Evolutionary conservation across 1,139 yeast genomes (phyloP).

Genomic region (Blastobotrys arbuscula): DNA sequence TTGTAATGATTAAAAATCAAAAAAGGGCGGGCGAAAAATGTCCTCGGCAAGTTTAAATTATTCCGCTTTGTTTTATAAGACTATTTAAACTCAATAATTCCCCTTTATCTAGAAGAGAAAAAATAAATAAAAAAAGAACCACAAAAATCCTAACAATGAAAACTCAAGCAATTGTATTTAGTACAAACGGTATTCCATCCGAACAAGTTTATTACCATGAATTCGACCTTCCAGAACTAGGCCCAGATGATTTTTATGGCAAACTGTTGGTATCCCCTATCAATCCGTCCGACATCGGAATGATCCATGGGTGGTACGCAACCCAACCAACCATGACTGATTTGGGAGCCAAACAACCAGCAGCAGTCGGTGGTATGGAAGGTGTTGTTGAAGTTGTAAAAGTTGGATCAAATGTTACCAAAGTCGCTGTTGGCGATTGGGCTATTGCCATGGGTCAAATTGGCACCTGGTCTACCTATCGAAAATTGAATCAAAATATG

Average conservation of each 20-base stretch:
- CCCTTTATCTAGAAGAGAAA: background rate
- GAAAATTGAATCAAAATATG: constrained; percentile 36
- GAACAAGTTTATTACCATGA: constrained; percentile 19
- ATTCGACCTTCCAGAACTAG: constrained; percentile 27
- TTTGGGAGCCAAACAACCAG: constrained; percentile 53
- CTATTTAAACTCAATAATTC: background rate
- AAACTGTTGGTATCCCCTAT: constrained; percentile 79
- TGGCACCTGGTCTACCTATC: constrained; percentile 95
- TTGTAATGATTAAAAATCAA: background rate
- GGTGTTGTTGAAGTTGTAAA: constrained; percentile 82
- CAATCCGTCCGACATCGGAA: constrained; percentile 89
- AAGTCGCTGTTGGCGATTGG: constrained; percentile 74
- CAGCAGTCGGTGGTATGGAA: constrained; percentile 88
- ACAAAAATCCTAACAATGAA: background rate
- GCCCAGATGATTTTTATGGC: constrained; percentile 44
- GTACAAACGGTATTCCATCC: constrained; percentile 30
- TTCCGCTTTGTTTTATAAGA: background rate
- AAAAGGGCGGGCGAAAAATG: too few relatives aligned
- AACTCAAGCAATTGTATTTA: constrained; percentile 23
- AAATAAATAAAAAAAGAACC: background rate
- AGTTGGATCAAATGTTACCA: constrained; percentile 47
- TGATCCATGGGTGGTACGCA: constrained; percentile 89
- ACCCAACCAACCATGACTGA: constrained; percentile 59
- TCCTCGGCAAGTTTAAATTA: too few relatives aligned
- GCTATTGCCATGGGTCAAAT: constrained; percentile 65